Conservation (phyloP, 208 protist species). For the Naegleria lovaniensis region DNA sequence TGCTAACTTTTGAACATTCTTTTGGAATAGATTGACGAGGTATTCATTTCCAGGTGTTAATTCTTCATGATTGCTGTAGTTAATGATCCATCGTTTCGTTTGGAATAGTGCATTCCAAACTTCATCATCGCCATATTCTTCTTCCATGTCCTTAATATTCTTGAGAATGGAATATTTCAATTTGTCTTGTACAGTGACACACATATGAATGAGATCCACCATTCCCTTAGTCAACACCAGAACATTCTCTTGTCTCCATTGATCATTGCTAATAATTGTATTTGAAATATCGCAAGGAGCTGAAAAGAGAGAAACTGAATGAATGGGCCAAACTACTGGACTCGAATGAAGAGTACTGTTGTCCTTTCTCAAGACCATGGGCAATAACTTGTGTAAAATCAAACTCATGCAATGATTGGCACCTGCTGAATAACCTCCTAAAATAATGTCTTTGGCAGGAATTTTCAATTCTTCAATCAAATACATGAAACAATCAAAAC, state of each 20-base stretch:
- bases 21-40: background rate
- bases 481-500: background rate
- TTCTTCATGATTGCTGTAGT: background rate
- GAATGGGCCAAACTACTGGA: background rate
- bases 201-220: background rate
- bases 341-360: too few relatives aligned
- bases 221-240: background rate
- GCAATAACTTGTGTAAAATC: background rate
- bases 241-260: background rate
- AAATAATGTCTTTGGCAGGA: background rate
- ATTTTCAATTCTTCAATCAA: background rate
- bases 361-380: background rate
- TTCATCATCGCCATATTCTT: background rate
- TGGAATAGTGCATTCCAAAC: background rate
- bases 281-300: background rate
- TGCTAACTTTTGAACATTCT: background rate
- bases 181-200: background rate
- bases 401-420: background rate
- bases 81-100: background rate
- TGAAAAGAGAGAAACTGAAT: background rate
- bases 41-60: background rate
- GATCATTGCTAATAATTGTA: background rate
- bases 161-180: background rate
- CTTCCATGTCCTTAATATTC: background rate
- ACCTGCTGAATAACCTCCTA: background rate